Percentiles rank a stretch among this genome's conserved stretches.
phyloP scores from a whole-genome alignment of 176 grass and related monocot species.

The Hyparrhenia diplandra region DNA sequence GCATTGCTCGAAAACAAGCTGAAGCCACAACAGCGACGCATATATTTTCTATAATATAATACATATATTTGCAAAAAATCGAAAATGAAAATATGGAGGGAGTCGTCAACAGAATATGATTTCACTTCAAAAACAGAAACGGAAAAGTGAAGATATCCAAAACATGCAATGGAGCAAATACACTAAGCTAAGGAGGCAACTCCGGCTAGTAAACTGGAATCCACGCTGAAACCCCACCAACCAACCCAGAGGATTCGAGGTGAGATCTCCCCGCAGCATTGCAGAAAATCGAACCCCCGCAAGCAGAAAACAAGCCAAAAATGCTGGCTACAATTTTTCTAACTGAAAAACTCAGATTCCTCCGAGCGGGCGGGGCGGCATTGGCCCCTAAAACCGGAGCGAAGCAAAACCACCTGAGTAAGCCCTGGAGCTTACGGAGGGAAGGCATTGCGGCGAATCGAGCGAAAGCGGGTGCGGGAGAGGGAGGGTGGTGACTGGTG shows the following conservation, averaged over 20 bases:
- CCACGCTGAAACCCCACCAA: neutral
- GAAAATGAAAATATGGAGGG: neutral
- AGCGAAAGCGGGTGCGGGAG: neutral
- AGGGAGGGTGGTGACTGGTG: neutral
- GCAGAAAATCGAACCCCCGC: neutral
- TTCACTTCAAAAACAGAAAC: neutral
- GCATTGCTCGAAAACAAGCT: conserved; percentile 13
- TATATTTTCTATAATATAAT: neutral
- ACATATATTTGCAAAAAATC: neutral
- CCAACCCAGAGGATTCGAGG: neutral
- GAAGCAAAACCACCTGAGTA: neutral
- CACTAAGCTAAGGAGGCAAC: neutral
- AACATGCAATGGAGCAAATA: neutral
- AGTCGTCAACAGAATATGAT: neutral
- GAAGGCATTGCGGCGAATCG: conserved; percentile 31
- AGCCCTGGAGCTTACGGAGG: neutral
- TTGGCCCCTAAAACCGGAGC: neutral
- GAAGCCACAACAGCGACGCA: neutral
- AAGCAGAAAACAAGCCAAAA: neutral
- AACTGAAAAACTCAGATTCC: neutral
- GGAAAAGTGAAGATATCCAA: neutral
- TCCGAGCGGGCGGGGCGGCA: neutral
- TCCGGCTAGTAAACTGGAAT: neutral
- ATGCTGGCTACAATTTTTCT: neutral
- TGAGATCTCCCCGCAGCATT: conserved; percentile 29